These are phyloP conservation scores for Periconia sp. DNA, from an alignment of 2,329 filamentous ascomycete species.

Conservation along the genomic window DNA sequence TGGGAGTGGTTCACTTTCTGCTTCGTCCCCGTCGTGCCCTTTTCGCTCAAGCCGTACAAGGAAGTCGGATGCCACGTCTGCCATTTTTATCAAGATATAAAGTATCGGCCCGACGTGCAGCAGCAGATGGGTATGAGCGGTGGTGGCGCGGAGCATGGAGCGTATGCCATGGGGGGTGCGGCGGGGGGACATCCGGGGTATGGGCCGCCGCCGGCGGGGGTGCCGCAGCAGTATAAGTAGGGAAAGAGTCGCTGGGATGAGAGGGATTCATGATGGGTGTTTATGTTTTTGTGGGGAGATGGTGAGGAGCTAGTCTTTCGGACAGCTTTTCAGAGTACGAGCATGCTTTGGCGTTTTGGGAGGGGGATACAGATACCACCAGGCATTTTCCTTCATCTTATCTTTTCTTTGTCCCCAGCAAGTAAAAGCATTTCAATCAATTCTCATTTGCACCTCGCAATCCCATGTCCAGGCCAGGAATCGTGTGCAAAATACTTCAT, in stretches of 20 bases:
- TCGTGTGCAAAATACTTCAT: too few relatives aligned
- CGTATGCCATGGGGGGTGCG: slow-evolving; percentile 33
- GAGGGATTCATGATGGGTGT: too few relatives aligned
- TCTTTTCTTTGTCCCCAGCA: too few relatives aligned
- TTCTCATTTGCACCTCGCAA: too few relatives aligned
- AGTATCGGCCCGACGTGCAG: slow-evolving; percentile 48
- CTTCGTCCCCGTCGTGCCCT: slow-evolving; percentile 76
- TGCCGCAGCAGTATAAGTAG: slow-evolving; percentile 34
- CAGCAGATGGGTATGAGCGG: slow-evolving; percentile 29
- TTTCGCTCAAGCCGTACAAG: slow-evolving; percentile 62
- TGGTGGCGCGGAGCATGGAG: slow-evolving; percentile 12
- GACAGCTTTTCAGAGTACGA: too few relatives aligned
- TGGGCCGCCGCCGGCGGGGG: slow-evolving; percentile 21
- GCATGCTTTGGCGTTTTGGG: too few relatives aligned
- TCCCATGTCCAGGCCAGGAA: too few relatives aligned
- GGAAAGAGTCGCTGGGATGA: not conserved
- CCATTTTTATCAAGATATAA: slow-evolving; percentile 71
- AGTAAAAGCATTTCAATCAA: too few relatives aligned
- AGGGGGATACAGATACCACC: too few relatives aligned
- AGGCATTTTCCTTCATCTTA: too few relatives aligned
- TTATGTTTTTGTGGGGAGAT: too few relatives aligned
- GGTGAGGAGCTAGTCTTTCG: too few relatives aligned
- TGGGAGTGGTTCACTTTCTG: slow-evolving; percentile 79
- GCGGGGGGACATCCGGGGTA: slow-evolving; percentile 12
- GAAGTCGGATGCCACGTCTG: slow-evolving; percentile 78